phyloP scores from a whole-genome alignment of 73 alveolate species.

The Paramecium sexaurelia region DNA sequence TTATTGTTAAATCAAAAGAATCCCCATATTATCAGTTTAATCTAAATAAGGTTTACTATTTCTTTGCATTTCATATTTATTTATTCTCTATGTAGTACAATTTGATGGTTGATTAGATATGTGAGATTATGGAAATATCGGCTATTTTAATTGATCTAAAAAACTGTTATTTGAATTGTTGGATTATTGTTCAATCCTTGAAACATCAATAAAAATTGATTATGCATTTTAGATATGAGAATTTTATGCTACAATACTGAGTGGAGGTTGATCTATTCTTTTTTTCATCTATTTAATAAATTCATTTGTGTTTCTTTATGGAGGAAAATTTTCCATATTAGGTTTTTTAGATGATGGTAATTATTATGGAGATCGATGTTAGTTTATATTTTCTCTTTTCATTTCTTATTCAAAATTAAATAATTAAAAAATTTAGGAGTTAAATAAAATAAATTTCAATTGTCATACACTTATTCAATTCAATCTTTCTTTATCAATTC shows the following conservation, averaged over 20 bases:
- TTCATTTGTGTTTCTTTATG: slow-evolving; percentile 9
- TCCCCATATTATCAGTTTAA: neutral
- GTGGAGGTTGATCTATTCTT: neutral
- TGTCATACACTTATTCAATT: slow-evolving; percentile 32
- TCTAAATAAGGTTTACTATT: slow-evolving; percentile 8
- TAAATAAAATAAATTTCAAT: slow-evolving; percentile 5
- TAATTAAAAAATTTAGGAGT: neutral
- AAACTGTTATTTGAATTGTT: neutral
- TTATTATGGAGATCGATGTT: neutral
- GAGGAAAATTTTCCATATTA: neutral
- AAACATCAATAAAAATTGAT: slow-evolving; percentile 20
- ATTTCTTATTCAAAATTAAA: neutral
- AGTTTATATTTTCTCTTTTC: neutral
- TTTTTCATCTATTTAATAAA: slow-evolving; percentile 28
- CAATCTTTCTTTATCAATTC: slow-evolving; percentile 79
- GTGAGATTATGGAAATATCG: neutral
- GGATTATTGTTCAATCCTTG: neutral
- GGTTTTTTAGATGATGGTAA: neutral
- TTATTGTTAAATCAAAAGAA: neutral
- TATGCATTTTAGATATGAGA: neutral
- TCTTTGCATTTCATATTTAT: neutral
- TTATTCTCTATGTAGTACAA: slow-evolving; percentile 29
- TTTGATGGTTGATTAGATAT: slow-evolving; percentile 6
- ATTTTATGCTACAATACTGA: neutral
- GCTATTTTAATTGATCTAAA: neutral